Conservation (phyloP, 495 filamentous ascomycete genomes). For the Daldinia concentrica region DNA sequence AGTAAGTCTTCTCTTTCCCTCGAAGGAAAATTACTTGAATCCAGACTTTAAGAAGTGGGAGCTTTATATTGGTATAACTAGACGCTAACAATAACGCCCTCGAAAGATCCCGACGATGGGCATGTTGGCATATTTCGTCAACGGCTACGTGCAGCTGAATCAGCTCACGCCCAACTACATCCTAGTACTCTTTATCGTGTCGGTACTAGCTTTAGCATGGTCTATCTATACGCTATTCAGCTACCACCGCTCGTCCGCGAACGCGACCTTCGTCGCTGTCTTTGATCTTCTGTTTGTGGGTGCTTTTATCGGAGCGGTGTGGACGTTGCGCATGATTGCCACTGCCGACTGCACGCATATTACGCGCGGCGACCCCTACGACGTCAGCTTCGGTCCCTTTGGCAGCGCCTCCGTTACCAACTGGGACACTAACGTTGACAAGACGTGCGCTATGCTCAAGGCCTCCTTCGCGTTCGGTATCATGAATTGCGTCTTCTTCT, state of each 20-base stretch:
- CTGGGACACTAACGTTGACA: constrained; percentile 64
- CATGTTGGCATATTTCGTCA: constrained; percentile 88
- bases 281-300: constrained; percentile 84
- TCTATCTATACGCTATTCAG: constrained; percentile 80
- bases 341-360: constrained; percentile 71
- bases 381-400: constrained; percentile 68
- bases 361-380: constrained; percentile 53
- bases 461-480: constrained; percentile 85
- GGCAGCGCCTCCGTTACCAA: constrained; percentile 58
- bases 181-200: constrained; percentile 91
- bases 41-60: too few species aligned
- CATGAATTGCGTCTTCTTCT: constrained; percentile 86
- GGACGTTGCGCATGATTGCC: constrained; percentile 75
- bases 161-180: constrained; percentile 79
- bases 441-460: constrained; percentile 90
- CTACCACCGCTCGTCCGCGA: constrained; percentile 75
- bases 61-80: too few species aligned
- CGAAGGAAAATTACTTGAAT: too few species aligned
- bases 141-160: constrained; percentile 75
- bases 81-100: constrained; percentile 3
- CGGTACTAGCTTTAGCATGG: constrained; percentile 82
- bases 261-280: constrained; percentile 78
- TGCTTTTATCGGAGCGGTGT: constrained; percentile 82
- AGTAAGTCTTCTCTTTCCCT: constrained; percentile 49
- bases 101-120: constrained; percentile 81